phyloP scores from a whole-genome alignment of 164 flowering plant species.

The Stephania japonica region DNA sequence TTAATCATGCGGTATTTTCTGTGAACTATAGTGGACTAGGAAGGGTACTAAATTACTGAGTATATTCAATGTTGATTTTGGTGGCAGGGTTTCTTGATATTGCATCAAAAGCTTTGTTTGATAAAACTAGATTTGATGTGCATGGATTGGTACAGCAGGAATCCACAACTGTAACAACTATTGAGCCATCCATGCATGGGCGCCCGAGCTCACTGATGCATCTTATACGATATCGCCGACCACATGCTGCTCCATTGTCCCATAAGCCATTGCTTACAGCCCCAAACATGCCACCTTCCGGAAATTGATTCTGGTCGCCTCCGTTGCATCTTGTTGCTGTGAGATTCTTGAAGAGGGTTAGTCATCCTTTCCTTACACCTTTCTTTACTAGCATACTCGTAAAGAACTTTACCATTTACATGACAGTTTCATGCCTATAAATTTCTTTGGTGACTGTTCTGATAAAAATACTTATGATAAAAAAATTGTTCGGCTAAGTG shows the following conservation, averaged over 20 bases:
- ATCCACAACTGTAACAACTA: slow-evolving; percentile 46
- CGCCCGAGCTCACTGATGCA: slow-evolving; percentile 45
- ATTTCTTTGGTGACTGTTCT: no score
- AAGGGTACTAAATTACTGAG: slow-evolving; percentile 22
- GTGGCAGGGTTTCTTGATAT: slow-evolving; percentile 27
- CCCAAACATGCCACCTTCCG: slow-evolving; percentile 34
- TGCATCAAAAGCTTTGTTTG: slow-evolving; percentile 40
- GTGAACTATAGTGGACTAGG: not conserved
- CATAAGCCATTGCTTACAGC: slow-evolving; percentile 47
- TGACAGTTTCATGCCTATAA: no score
- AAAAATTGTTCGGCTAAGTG: no score
- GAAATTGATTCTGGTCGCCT: slow-evolving; percentile 34
- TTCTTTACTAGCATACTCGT: no score
- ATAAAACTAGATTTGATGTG: slow-evolving; percentile 37
- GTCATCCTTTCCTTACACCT: not conserved
- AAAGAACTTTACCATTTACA: no score
- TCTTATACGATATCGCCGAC: slow-evolving; percentile 38
- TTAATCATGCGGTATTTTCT: not conserved
- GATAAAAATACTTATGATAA: no score
- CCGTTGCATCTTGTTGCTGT: slow-evolving; percentile 55
- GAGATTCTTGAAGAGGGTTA: slow-evolving; percentile 2
- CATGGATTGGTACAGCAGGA: slow-evolving; percentile 37
- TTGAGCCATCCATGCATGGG: slow-evolving; percentile 44
- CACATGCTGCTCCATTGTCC: slow-evolving; percentile 74
- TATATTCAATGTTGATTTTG: slow-evolving; percentile 40